Base-by-base conservation (phyloP, 306 rosid species). In the Sphenostylis stenocarpa region DNA sequence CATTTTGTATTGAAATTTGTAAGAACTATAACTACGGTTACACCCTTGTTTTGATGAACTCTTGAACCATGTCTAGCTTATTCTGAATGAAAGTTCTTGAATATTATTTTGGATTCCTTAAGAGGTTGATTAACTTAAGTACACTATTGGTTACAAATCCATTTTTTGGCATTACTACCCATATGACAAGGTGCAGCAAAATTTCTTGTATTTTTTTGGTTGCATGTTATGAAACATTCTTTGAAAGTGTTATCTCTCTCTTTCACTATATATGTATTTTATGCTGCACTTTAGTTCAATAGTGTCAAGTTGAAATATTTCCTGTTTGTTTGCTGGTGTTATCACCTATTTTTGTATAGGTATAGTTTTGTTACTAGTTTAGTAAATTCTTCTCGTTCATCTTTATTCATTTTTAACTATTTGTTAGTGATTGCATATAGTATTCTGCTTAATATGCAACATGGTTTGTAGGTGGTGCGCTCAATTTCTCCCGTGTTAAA, bases 401-500 rank as follows among this genome's bases (percentile, higher is more conserved):
- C 78, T 7, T 28, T 33, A 62, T 53, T 70, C 43, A 36, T 77
- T 39, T 26, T 45, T 26, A 62, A 3, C 62, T 9, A 3, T 31
- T 0, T 26, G 28, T 80, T 13, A 44, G 62, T 47, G 64, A 34
- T 73, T 39, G 17, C 53, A 36, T 51, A 15, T 52, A 12, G 71
- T 64, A 72, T 63, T 43, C 76, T 73, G 74, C 76, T 29, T 81
- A 75, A 78, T 55, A n/a, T 31, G 62, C 45, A 28, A 9, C 34
- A 0, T 53, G 61, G 21, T 53, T 82, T 81, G 44, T 85, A 95
- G 99, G 92, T 95, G 17, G 93, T 92, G 58, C 96, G 99, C 19
- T 85, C 99, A 70, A 79, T 92, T 80, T 83, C 96, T 80, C 94
- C 99, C 14, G 3, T 90, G 84, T 81, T 95, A 77, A 84, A 85